phyloP scores from a whole-genome alignment of 495 filamentous ascomycete species.

The Thozetella sp. region DNA sequence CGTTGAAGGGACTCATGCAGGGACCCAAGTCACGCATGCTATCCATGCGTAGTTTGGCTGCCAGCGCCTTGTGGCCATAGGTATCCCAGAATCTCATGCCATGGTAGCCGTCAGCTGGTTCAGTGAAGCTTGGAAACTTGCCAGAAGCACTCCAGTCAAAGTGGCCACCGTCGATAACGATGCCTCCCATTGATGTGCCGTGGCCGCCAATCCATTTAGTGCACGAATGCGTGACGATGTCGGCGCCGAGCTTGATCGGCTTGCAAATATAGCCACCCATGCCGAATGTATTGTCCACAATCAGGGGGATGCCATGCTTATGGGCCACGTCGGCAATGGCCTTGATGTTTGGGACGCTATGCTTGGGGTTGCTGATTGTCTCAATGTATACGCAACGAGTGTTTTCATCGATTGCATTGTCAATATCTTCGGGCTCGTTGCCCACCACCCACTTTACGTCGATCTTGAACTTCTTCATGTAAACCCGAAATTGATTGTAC shows the following conservation, averaged over 20 bases:
- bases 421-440: slow-evolving; percentile 33
- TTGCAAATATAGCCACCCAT: slow-evolving; percentile 41
- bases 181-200: slow-evolving; percentile 42
- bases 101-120: slow-evolving; percentile 40
- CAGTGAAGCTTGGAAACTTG: slow-evolving; percentile 42
- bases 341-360: slow-evolving; percentile 39
- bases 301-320: slow-evolving; percentile 38
- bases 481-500: slow-evolving; percentile 32
- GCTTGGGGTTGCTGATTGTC: slow-evolving; percentile 43
- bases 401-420: slow-evolving; percentile 37
- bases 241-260: slow-evolving; percentile 38
- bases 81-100: slow-evolving; percentile 44
- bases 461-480: slow-evolving; percentile 41
- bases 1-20: slow-evolving; percentile 40
- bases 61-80: slow-evolving; percentile 35
- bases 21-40: slow-evolving; percentile 41
- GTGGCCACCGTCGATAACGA: slow-evolving; percentile 41
- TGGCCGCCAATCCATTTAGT: slow-evolving; percentile 48
- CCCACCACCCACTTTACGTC: slow-evolving; percentile 40
- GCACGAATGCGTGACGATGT: slow-evolving; percentile 40
- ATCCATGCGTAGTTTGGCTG: slow-evolving; percentile 41
- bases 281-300: slow-evolving; percentile 45
- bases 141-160: slow-evolving; percentile 42
- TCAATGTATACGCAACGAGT: slow-evolving; percentile 40
- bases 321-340: slow-evolving; percentile 40